Evolutionary conservation across 225 moss, liverwort and hornwort genomes (phyloP).

Genomic region (Lunularia cruciata): DNA sequence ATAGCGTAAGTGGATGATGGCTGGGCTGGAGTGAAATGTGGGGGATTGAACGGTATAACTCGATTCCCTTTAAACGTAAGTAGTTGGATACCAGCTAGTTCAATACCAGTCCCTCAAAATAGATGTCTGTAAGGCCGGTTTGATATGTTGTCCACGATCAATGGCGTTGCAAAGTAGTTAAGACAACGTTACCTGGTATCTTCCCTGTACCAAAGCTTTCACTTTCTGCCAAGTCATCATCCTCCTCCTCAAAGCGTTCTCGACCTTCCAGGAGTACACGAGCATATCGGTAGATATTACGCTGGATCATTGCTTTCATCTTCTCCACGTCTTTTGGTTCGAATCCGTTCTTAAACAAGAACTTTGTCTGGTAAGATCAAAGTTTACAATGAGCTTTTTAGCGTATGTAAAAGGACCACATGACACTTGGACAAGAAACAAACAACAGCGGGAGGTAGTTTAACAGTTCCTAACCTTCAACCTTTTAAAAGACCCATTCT

Average conservation of each 20-base stretch:
- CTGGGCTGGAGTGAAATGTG: too few relatives aligned
- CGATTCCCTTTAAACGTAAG: too few relatives aligned
- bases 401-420: too few relatives aligned
- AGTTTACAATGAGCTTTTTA: too few relatives aligned
- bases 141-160: too few relatives aligned
- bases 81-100: too few relatives aligned
- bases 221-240: constrained; percentile 54
- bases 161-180: too few relatives aligned
- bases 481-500: not conserved
- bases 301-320: constrained; percentile 78
- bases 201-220: constrained; percentile 36
- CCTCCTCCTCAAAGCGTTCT: constrained; percentile 96
- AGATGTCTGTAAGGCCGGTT: too few relatives aligned
- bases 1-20: too few relatives aligned
- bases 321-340: constrained; percentile 58
- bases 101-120: too few relatives aligned
- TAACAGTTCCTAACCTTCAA: not conserved
- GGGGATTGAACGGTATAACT: too few relatives aligned
- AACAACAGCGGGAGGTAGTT: not conserved
- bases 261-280: constrained; percentile 81
- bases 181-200: constrained; percentile 29
- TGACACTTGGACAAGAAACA: not conserved
- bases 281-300: constrained; percentile 74
- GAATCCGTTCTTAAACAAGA: constrained; percentile 85
- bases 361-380: constrained; percentile 68